Conservation (phyloP, 352 stramenopile species). For the Pythium coloratum region DNA sequence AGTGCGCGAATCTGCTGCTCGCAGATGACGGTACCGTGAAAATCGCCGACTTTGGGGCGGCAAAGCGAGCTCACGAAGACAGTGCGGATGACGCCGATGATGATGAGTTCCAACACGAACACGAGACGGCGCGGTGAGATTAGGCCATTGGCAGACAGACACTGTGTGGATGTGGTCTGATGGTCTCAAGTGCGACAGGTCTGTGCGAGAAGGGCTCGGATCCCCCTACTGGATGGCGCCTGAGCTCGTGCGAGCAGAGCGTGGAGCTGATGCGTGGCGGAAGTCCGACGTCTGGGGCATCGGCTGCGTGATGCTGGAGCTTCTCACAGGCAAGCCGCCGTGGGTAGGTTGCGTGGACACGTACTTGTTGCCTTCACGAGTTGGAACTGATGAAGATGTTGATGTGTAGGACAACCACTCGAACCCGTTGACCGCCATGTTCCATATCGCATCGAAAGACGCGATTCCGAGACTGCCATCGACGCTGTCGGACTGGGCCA, state of each 20-base stretch:
- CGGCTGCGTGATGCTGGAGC: constrained; percentile 89
- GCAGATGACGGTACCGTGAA: constrained; percentile 65
- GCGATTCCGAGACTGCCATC: constrained; percentile 48
- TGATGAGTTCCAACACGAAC: constrained; percentile 15
- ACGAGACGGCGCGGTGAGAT: constrained; percentile 17
- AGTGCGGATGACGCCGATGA: constrained; percentile 1
- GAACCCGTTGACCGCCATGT: constrained; percentile 80
- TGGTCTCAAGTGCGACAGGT: constrained; percentile 31
- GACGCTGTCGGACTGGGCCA: constrained; percentile 37
- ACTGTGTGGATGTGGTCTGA: background rate
- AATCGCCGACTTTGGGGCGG: constrained; percentile 87
- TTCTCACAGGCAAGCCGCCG: constrained; percentile 84
- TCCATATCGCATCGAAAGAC: constrained; percentile 74
- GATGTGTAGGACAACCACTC: constrained; percentile 60
- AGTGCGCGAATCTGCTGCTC: constrained; percentile 86
- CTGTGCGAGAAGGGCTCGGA: constrained; percentile 72
- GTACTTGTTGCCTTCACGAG: background rate
- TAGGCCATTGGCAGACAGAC: no score
- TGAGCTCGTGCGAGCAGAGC: constrained; percentile 90
- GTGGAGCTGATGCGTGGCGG: constrained; percentile 71
- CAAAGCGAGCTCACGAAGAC: constrained; percentile 36
- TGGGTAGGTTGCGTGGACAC: constrained; percentile 49
- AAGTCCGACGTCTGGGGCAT: constrained; percentile 92
- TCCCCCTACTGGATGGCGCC: constrained; percentile 96
- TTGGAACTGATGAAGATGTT: background rate